Percentiles rank a stretch among this genome's conserved stretches.
These are phyloP conservation scores for Anthostomella pinea DNA, from an alignment of 2,329 filamentous ascomycete species.

Conservation along the genomic window DNA sequence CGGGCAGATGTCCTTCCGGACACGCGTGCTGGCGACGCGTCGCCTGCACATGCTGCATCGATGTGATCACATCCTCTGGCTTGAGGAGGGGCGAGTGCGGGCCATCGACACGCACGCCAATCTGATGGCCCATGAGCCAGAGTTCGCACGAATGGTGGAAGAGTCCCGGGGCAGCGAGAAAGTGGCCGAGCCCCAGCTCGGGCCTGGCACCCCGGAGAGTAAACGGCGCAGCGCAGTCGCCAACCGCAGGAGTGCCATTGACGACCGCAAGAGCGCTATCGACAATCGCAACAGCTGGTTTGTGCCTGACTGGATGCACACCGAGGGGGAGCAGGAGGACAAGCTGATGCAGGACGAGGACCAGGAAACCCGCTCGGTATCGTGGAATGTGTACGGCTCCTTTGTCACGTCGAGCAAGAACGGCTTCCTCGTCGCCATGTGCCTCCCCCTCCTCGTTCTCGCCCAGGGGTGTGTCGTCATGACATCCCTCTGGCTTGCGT, in stretches of 20 bases:
- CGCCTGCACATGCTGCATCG: slow-evolving; percentile 64
- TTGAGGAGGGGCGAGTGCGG: slow-evolving; percentile 60
- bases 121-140: slow-evolving; percentile 56
- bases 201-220: slow-evolving; percentile 18
- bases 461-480: slow-evolving; percentile 58
- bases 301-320: slow-evolving; percentile 1
- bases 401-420: slow-evolving; percentile 60
- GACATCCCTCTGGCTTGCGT: slow-evolving; percentile 65
- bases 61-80: slow-evolving; percentile 66
- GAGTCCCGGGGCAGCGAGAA: slow-evolving; percentile 29
- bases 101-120: slow-evolving; percentile 64
- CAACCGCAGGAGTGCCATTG: neutral
- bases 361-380: slow-evolving; percentile 56
- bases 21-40: slow-evolving; percentile 79
- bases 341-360: slow-evolving; percentile 53
- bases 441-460: slow-evolving; percentile 46
- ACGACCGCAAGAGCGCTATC: neutral
- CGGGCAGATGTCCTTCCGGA: slow-evolving; percentile 73
- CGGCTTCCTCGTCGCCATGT: slow-evolving; percentile 49
- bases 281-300: slow-evolving; percentile 1
- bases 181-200: slow-evolving; percentile 12
- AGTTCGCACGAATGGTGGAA: slow-evolving; percentile 51
- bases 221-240: neutral
- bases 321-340: slow-evolving; percentile 1
- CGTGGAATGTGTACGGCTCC: slow-evolving; percentile 59